Percentiles rank a stretch among this genome's conserved stretches.
phyloP scores from a whole-genome alignment of 305 asterid species.

The Solanum hybrid region DNA sequence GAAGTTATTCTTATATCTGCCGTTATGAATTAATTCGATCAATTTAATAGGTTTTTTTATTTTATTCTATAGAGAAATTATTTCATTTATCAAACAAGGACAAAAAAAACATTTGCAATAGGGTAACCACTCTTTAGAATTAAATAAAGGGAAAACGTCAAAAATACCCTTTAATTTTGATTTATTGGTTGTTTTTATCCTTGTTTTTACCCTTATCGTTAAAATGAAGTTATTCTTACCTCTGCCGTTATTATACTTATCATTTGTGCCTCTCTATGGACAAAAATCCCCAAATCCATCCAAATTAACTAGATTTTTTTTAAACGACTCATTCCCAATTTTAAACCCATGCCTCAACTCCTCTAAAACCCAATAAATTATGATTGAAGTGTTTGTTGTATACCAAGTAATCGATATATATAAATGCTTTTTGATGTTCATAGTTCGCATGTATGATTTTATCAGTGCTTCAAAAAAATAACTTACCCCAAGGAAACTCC shows the following conservation, averaged over 20 bases:
- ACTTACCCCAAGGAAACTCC: background rate
- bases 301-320: background rate
- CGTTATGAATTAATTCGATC: background rate
- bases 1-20: too few relatives aligned
- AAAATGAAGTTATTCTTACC: too few relatives aligned
- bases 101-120: background rate
- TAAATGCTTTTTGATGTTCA: background rate
- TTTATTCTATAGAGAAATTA: background rate
- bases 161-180: background rate
- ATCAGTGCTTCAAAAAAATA: background rate
- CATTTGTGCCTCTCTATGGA: background rate
- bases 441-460: background rate
- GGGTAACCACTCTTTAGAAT: background rate
- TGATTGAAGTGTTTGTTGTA: background rate
- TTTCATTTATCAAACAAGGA: background rate
- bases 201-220: too few relatives aligned
- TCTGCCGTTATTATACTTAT: too few relatives aligned
- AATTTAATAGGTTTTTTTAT: background rate
- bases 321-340: background rate
- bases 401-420: background rate
- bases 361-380: background rate
- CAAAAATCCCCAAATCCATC: background rate
- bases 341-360: background rate
- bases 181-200: background rate
- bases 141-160: too few relatives aligned